These are phyloP conservation scores for Penicillium sp. DNA, from an alignment of 2,329 filamentous ascomycete species.

Conservation along the genomic window DNA sequence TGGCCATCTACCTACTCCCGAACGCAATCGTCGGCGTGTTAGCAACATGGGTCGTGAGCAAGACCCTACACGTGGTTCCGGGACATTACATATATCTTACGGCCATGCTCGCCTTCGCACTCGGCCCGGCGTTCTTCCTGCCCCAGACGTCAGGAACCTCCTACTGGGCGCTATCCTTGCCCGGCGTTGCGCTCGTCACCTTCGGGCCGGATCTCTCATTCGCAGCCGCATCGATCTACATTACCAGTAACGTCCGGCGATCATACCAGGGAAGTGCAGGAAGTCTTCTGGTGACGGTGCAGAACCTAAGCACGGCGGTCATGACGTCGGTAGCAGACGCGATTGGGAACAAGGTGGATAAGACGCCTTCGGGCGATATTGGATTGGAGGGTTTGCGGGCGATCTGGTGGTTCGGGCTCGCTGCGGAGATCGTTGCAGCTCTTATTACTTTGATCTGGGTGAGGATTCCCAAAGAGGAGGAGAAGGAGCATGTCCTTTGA, in stretches of 20 bases:
- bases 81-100: conserved; percentile 45
- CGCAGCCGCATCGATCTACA: conserved; percentile 46
- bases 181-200: conserved; percentile 42
- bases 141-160: conserved; percentile 36
- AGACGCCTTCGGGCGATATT: conserved; percentile 13
- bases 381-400: conserved; percentile 32
- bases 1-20: conserved; percentile 43
- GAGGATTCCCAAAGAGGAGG: conserved; percentile 38
- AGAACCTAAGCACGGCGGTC: conserved; percentile 45
- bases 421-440: conserved; percentile 29
- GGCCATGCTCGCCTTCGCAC: conserved; percentile 36
- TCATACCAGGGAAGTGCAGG: conserved; percentile 47
- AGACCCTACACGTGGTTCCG: conserved; percentile 42
- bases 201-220: conserved; percentile 49
- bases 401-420: conserved; percentile 40
- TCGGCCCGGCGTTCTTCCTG: conserved; percentile 36
- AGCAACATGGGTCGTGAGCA: conserved; percentile 44
- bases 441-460: conserved; percentile 37
- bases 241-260: conserved; percentile 43
- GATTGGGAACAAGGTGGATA: conserved; percentile 27
- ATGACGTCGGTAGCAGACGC: conserved; percentile 30
- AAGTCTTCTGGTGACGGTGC: conserved; percentile 45
- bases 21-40: conserved; percentile 44
- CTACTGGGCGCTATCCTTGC: conserved; percentile 46
- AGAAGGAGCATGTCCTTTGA: conserved; percentile 25